Conservation (phyloP, 768 basidiomycete species). For the Russula compacta region DNA sequence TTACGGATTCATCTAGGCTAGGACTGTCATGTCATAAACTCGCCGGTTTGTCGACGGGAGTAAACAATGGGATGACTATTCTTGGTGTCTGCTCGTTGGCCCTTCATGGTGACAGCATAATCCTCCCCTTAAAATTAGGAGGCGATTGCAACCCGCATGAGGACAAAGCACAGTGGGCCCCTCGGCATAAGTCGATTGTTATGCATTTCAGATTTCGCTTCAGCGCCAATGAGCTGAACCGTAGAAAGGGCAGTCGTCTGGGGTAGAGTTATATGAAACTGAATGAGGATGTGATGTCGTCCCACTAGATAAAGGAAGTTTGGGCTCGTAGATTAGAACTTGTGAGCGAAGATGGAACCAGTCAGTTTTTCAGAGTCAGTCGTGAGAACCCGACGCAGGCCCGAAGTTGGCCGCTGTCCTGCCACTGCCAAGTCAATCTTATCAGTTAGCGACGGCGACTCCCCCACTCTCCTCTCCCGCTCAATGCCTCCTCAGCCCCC, state of each 20-base stretch:
- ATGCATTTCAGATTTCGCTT: background rate
- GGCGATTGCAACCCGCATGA: background rate
- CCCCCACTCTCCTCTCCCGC: background rate
- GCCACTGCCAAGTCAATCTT: slow-evolving; percentile 30
- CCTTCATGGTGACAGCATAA: background rate
- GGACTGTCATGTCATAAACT: slow-evolving; percentile 65
- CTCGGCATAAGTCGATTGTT: background rate
- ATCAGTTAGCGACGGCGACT: slow-evolving; percentile 36
- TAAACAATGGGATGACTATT: background rate
- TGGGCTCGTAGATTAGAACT: background rate
- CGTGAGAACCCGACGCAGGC: slow-evolving; percentile 7
- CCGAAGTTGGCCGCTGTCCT: background rate
- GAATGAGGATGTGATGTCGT: background rate
- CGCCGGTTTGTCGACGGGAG: background rate
- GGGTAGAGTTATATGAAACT: background rate
- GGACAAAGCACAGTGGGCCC: too few species aligned
- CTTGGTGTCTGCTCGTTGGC: background rate
- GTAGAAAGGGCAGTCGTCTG: background rate
- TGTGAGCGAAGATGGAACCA: too few species aligned
- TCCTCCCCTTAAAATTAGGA: background rate
- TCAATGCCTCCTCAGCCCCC: slow-evolving; percentile 21
- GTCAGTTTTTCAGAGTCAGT: background rate
- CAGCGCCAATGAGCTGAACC: background rate
- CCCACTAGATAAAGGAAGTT: background rate
- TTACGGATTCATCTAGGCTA: too few species aligned